Conservation (phyloP, 2,329 filamentous ascomycete genomes). For the Botrytis medusae region DNA sequence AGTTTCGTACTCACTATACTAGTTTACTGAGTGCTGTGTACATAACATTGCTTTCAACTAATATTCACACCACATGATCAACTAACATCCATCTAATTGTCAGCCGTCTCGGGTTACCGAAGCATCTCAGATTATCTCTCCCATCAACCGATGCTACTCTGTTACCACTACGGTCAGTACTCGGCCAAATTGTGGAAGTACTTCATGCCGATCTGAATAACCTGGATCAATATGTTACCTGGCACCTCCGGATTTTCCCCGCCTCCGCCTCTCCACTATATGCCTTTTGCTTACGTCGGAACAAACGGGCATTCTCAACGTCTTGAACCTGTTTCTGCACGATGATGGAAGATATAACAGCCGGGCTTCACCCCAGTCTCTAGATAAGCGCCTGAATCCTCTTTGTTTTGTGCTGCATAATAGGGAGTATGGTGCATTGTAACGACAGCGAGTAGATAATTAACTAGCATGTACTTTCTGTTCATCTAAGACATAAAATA, state of each 20-base stretch:
- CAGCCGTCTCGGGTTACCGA: not conserved
- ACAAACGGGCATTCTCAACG: not conserved
- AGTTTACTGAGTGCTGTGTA: not conserved
- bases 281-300: not conserved
- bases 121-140: not conserved
- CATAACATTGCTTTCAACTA: not conserved
- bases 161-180: not conserved
- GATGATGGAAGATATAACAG: not conserved
- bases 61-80: not conserved
- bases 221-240: not conserved
- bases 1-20: not conserved
- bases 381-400: not conserved
- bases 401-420: too few species aligned
- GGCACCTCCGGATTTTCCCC: not conserved
- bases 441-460: not conserved
- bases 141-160: not conserved
- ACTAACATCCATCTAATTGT: not conserved
- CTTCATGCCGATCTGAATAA: not conserved
- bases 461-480: not conserved
- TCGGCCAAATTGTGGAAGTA: not conserved
- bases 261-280: constrained; percentile 2
- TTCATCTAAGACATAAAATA: not conserved
- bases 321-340: constrained; percentile 7
- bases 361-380: not conserved
- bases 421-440: not conserved